Percentiles rank a stretch among this genome's conserved stretches.
These are phyloP conservation scores for Ustilaginoidea virens DNA, from an alignment of 2,329 filamentous ascomycete species.

Conservation along the genomic window DNA sequence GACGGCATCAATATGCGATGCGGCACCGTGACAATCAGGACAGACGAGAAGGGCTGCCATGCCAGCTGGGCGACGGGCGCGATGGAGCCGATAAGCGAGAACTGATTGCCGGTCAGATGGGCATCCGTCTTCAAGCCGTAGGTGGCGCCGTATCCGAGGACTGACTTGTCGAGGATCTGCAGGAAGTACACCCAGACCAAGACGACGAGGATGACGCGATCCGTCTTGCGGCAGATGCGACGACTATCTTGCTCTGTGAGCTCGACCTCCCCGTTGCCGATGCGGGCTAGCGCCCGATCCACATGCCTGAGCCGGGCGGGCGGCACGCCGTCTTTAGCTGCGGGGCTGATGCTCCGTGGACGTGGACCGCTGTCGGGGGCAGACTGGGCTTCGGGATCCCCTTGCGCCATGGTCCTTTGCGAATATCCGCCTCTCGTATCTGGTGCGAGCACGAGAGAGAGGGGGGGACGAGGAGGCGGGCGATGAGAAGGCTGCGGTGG, in stretches of 20 bases:
- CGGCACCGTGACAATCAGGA: conserved; percentile 44
- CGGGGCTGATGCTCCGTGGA: not conserved
- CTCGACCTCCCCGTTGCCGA: conserved; percentile 2
- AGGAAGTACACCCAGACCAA: conserved; percentile 44
- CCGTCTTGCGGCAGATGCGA: conserved; percentile 45
- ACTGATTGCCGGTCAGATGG: conserved; percentile 34
- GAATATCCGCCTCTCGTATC: too few species aligned
- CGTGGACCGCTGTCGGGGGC: conserved; percentile 7
- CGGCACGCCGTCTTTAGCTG: not conserved
- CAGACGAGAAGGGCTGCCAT: conserved; percentile 44
- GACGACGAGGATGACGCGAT: conserved; percentile 38
- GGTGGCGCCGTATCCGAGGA: conserved; percentile 41
- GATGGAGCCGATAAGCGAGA: conserved; percentile 42
- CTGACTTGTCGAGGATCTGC: conserved; percentile 42
- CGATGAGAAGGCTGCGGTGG: too few species aligned
- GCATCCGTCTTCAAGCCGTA: conserved; percentile 36
- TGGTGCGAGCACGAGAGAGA: too few species aligned
- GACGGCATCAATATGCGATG: conserved; percentile 41
- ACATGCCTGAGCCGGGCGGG: not conserved
- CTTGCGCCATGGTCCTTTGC: conserved; percentile 4
- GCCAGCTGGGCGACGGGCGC: conserved; percentile 42
- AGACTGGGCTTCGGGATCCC: conserved; percentile 4
- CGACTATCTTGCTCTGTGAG: conserved; percentile 10
- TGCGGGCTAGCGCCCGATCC: conserved; percentile 3
- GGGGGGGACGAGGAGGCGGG: too few species aligned